Percentiles rank a stretch among this genome's conserved stretches.
These are phyloP conservation scores for Chrysoporthe cubensis DNA, from an alignment of 2,329 filamentous ascomycete genomes.

Conservation along the genomic window DNA sequence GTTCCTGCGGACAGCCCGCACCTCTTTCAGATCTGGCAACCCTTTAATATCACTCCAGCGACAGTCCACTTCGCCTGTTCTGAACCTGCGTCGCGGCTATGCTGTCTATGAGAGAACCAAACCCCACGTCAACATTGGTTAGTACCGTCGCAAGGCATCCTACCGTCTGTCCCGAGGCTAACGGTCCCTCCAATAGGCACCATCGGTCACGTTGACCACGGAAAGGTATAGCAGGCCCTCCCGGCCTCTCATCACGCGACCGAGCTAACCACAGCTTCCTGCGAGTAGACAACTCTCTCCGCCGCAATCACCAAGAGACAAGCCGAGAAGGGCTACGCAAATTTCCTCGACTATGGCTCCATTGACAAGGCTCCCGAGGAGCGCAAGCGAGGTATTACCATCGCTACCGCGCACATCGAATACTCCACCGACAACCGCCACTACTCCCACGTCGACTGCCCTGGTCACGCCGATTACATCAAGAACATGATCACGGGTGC, in stretches of 20 bases:
- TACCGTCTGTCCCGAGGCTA: constrained; percentile 28
- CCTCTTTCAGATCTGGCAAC: constrained; percentile 70
- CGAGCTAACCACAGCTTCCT: constrained; percentile 29
- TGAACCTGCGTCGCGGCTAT: constrained; percentile 69
- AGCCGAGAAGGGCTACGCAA: constrained; percentile 90
- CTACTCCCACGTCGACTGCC: constrained; percentile 99
- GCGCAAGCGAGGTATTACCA: constrained; percentile 99
- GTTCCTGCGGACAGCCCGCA: constrained; percentile 80
- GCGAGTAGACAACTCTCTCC: constrained; percentile 84
- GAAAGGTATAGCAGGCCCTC: constrained; percentile 70
- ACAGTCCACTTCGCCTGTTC: constrained; percentile 65
- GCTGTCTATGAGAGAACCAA: constrained; percentile 84
- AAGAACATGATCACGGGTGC: constrained; percentile 99
- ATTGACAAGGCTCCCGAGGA: constrained; percentile 99
- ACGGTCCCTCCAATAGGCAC: constrained; percentile 63
- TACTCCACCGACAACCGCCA: constrained; percentile 93
- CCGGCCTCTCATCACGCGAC: constrained; percentile 1
- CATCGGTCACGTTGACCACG: constrained; percentile 99
- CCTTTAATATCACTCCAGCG: constrained; percentile 77
- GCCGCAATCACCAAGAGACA: constrained; percentile 99
- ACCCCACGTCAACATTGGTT: constrained; percentile 98
- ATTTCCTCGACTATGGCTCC: constrained; percentile 94
- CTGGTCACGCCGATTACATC: constrained; percentile 99
- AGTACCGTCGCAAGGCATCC: constrained; percentile 33
- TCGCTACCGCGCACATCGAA: constrained; percentile 97